Evolutionary conservation across 345 rosid genomes (phyloP), one percentile per base, ranked within the genome.

Genomic region (Limnanthes douglasii): DNA sequence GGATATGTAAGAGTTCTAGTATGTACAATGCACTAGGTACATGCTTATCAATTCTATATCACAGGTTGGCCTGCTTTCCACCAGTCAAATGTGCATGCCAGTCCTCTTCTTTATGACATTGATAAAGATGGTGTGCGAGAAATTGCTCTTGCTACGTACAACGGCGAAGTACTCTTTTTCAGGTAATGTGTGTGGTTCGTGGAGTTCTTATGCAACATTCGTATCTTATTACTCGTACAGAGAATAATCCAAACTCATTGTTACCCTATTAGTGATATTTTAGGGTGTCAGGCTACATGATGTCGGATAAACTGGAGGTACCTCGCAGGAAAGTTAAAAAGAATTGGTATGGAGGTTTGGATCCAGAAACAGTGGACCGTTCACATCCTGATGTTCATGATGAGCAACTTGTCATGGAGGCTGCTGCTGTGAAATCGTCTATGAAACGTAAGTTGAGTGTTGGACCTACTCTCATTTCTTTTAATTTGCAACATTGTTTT

Each of bases 11-110:
- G 12, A 22, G n/a, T 16, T 40, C 17, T 33, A 35, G 50, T 46
- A 44, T 35, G 28, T 34, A n/a, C 33, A 46, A 3, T 24, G 8
- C 5, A 17, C 37, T 8, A 25, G 35, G 19, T 16, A 33, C 30
- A 7, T 17, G 2, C 3, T 31, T 23, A 21, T 14, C 22, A 7
- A 18, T 20, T 12, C 48, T 8, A 44, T 58, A 20, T 48, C 25
- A 52, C 59, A 92, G 99, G 99, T 58, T 92, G 99, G 99, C 99
- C 99, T 44, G 93, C 99, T 31, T 92, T 81, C 57, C 99, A 92
- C 55, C 96, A 78, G 62, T 92, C 99, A 20, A 85, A 93, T 0
- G 96, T 85, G 59, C 99, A 92, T 69, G 56, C 96, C 1, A 92
- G 93, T 59, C 99, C 99, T 53, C 79, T 92, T 37, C 66, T 85